A percentile compares a stretch with the other conserved stretches of the same genome.
Evolutionary conservation across 2,329 filamentous ascomycete species (phyloP).

Genomic region (Calonectria pauciramosa): DNA sequence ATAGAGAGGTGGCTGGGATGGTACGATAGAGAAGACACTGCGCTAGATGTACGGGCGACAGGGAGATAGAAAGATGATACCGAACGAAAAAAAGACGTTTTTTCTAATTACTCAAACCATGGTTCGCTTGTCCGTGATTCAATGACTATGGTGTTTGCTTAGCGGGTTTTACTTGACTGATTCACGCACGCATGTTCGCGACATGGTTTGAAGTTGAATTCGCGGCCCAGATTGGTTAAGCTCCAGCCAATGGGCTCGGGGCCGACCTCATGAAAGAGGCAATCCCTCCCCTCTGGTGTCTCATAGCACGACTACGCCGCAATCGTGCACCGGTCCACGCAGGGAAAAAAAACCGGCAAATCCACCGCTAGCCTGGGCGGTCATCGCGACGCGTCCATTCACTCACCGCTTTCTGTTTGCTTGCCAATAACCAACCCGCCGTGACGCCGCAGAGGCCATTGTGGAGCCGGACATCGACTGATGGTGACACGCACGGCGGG

Average conservation of each 20-base stretch:
- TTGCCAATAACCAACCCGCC: slow-evolving; percentile 6
- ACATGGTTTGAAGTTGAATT: slow-evolving; percentile 21
- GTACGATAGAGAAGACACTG: slow-evolving; percentile 25
- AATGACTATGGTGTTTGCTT: neutral
- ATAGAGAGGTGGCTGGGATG: slow-evolving; percentile 30
- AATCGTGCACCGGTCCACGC: neutral
- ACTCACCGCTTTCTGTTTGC: slow-evolving; percentile 22
- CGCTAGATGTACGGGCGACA: slow-evolving; percentile 3
- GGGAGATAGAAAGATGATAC: slow-evolving; percentile 10
- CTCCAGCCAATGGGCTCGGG: slow-evolving; percentile 34
- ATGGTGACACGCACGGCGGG: slow-evolving; percentile 1
- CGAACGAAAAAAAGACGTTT: slow-evolving; percentile 1
- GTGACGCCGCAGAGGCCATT: neutral
- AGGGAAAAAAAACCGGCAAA: neutral
- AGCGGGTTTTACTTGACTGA: neutral
- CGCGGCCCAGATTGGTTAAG: slow-evolving; percentile 23
- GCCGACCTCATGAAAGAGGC: slow-evolving; percentile 38
- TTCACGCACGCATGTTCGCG: neutral
- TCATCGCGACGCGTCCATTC: neutral
- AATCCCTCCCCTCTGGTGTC: slow-evolving; percentile 28
- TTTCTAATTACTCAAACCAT: neutral
- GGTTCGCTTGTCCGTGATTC: neutral
- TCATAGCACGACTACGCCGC: slow-evolving; percentile 20
- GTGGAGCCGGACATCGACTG: slow-evolving; percentile 19
- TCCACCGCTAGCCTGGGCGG: neutral